Evolutionary conservation across 2,329 filamentous ascomycete species (phyloP).

Genomic region (Trichoderma sp.): DNA sequence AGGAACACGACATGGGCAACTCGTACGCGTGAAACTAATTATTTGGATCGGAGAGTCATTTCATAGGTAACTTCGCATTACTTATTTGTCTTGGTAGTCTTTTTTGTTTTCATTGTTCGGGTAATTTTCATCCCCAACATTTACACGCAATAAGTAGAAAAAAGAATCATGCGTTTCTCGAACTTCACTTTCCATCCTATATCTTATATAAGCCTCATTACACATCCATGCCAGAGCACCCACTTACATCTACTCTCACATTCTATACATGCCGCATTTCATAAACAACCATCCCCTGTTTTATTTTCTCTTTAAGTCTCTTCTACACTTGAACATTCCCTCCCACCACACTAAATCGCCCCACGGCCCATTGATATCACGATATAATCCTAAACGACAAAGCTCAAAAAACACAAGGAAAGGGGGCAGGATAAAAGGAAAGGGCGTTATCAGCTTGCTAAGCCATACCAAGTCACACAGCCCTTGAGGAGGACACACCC

Average conservation of each 20-base stretch:
- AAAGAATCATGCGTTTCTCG: background rate
- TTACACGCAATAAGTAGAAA: background rate
- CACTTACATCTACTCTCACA: background rate
- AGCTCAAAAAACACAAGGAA: background rate
- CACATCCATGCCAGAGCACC: background rate
- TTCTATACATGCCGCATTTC: background rate
- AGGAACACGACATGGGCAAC: conserved; percentile 68
- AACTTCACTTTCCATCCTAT: background rate
- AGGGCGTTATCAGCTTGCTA: background rate
- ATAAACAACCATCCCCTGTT: background rate
- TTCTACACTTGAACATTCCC: background rate
- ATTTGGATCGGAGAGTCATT: background rate
- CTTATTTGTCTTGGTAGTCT: background rate
- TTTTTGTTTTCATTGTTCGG: background rate
- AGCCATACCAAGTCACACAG: background rate
- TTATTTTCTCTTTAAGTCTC: background rate
- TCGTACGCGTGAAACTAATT: conserved; percentile 44
- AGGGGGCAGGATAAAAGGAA: no score
- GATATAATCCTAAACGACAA: background rate
- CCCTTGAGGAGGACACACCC: background rate
- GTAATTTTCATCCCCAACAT: background rate
- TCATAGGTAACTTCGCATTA: background rate
- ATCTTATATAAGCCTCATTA: background rate
- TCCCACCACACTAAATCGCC: background rate
- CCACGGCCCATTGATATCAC: background rate